Base-by-base conservation (phyloP, 768 basidiomycete species). In the Pulveroboletus sp. region DNA sequence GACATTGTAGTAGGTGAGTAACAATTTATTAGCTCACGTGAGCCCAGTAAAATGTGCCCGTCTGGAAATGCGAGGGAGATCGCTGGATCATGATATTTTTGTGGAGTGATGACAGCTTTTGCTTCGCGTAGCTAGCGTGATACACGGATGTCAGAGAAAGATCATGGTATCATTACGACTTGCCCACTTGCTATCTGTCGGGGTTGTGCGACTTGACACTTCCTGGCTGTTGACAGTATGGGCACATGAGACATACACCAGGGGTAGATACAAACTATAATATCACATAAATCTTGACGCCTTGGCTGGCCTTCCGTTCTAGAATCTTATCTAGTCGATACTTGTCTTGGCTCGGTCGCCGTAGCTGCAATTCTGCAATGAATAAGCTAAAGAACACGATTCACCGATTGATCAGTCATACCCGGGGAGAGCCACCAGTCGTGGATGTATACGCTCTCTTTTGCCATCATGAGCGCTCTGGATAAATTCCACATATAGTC, bases 401-500 rank as follows among this genome's bases (percentile, higher is more conserved):
- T n/a, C 32, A 37, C 32, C 1, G 10, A 46, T 24, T 28, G n/a
- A 35, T 7, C 10, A 30, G 28, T 60, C 61, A 46, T 62, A 89
- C 89, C 86, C 4, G 91, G 92, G 24, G 91, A 91, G 21, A 93
- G 72, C 96, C 95, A 98, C 95, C 95, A 97, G 69, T 95, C 95
- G 63, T 98, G 96, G 33, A 97, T 96, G 64, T 93, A 94, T 48
- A 96, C 93, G 39, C 72, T 77, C 60, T 92, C 86, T 64, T 84
- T 86, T 1, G 95, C 95, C 58, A 96, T 77, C 24, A 89, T 75
- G 41, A 99, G 85, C 0, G 95, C 95, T 36, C 91, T 80, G 21
- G 90, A 91, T 21, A 99, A 72, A 62, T 94, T 95, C 96, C 95
- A 99, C 70, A 93, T 95, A 64, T 99, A 99, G 66, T 99, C 95